Evolutionary conservation across 1,284 basidiomycete species (phyloP).

Genomic region (Phaffia rhodozyma): DNA sequence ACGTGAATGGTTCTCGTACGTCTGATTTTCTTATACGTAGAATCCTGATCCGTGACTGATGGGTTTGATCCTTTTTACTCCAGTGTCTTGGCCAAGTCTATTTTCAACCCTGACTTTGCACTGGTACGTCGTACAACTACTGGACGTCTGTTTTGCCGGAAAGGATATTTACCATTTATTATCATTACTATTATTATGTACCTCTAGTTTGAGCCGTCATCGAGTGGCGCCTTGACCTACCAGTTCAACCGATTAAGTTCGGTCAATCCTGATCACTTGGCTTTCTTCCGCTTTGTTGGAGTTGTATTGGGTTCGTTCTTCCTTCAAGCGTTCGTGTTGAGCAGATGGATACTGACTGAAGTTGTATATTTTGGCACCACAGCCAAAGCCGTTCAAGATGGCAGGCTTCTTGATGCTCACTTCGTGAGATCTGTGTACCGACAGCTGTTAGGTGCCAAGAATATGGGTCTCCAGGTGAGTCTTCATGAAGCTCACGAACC

Average conservation of each 20-base stretch:
- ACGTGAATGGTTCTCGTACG: conserved; percentile 65
- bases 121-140: conserved; percentile 21
- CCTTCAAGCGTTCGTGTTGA: neutral
- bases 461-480: conserved; percentile 15
- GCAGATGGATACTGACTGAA: neutral
- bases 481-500: neutral
- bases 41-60: too few species aligned
- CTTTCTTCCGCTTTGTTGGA: conserved; percentile 98
- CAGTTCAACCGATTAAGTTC: conserved; percentile 67
- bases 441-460: conserved; percentile 67
- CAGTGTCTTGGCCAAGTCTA: conserved; percentile 91
- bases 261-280: conserved; percentile 78
- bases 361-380: neutral
- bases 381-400: conserved; percentile 70
- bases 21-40: neutral
- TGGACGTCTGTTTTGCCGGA: neutral
- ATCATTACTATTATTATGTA: neutral
- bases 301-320: conserved; percentile 65
- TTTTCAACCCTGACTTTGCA: conserved; percentile 99
- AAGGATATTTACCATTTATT: neutral
- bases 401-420: conserved; percentile 91
- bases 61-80: conserved; percentile 28
- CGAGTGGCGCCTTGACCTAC: conserved; percentile 84
- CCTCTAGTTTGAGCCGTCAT: conserved; percentile 75
- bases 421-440: conserved; percentile 92